A percentile compares a stretch with the other conserved stretches of the same genome.
Conservation (phyloP, 2,329 filamentous ascomycete genomes). For the Trichoderma sp. region DNA sequence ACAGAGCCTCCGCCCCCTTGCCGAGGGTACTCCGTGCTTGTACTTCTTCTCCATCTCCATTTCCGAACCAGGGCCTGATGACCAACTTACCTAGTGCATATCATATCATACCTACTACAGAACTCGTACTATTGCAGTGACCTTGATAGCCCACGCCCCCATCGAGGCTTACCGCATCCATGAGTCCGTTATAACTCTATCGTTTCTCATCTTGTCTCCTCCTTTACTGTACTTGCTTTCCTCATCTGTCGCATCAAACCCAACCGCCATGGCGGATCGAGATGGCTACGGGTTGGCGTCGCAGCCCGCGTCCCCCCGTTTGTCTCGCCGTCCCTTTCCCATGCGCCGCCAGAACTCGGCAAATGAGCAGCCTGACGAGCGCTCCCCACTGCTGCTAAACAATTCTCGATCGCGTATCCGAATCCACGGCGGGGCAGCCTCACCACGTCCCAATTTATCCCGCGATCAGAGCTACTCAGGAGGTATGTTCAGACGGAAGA, state of each 20-base stretch:
- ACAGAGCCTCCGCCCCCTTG: not conserved
- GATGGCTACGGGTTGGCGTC: constrained; percentile 30
- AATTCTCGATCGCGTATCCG: constrained; percentile 43
- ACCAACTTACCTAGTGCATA: not conserved
- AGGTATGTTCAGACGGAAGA: constrained; percentile 32
- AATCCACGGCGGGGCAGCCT: constrained; percentile 36
- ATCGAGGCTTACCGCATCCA: constrained; percentile 10
- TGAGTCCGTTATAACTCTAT: not conserved
- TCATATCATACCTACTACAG: not conserved
- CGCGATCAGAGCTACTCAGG: constrained; percentile 47
- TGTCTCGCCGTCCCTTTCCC: constrained; percentile 30
- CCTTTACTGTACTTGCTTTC: not conserved
- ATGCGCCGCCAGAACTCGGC: constrained; percentile 31
- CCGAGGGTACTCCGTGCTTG: not conserved
- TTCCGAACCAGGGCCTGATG: not conserved
- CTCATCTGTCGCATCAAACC: not conserved
- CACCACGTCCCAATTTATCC: constrained; percentile 32
- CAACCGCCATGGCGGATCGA: constrained; percentile 32
- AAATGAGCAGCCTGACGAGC: constrained; percentile 41
- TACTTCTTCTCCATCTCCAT: not conserved
- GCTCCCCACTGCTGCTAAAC: constrained; percentile 42
- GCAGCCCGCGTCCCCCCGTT: constrained; percentile 36
- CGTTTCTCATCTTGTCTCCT: not conserved
- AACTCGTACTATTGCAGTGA: not conserved
- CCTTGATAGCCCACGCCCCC: constrained; percentile 13